phyloP scores from a whole-genome alignment of 768 basidiomycete species.

The Auricularia sp. region DNA sequence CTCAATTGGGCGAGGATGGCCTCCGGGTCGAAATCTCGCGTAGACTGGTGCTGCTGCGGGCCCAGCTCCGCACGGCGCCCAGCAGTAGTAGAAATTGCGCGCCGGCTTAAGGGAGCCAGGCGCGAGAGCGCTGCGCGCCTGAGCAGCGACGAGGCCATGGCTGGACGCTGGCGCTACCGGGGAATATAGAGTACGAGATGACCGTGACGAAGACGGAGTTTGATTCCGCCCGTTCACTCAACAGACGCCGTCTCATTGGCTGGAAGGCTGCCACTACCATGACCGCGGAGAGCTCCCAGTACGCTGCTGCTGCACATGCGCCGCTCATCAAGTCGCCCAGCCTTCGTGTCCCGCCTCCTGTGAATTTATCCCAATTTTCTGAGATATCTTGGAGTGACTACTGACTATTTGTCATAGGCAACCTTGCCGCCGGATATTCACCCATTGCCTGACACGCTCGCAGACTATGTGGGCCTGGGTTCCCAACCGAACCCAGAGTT shows the following conservation, averaged over 20 bases:
- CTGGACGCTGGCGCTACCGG: no score
- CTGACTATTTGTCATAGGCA: slow-evolving; percentile 39
- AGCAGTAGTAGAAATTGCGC: background rate
- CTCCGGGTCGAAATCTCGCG: background rate
- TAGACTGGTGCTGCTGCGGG: background rate
- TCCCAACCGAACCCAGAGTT: slow-evolving; percentile 7
- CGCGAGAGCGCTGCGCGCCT: background rate
- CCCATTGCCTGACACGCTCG: slow-evolving; percentile 83
- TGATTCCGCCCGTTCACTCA: no score
- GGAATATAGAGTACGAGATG: no score
- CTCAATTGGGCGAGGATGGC: background rate
- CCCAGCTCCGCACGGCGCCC: background rate
- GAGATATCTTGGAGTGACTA: background rate
- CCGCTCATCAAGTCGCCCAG: slow-evolving; percentile 91
- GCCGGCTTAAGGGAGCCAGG: background rate
- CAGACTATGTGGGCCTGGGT: slow-evolving; percentile 70
- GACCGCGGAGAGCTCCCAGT: slow-evolving; percentile 40
- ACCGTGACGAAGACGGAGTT: no score
- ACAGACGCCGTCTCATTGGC: no score
- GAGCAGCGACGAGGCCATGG: background rate
- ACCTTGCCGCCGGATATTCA: slow-evolving; percentile 86
- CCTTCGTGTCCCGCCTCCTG: slow-evolving; percentile 73
- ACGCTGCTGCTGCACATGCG: slow-evolving; percentile 61
- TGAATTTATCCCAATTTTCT: slow-evolving; percentile 20
- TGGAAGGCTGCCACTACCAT: background rate